phyloP scores from a whole-genome alignment of 2,329 filamentous ascomycete species.

The Taxawa tesnikishii region DNA sequence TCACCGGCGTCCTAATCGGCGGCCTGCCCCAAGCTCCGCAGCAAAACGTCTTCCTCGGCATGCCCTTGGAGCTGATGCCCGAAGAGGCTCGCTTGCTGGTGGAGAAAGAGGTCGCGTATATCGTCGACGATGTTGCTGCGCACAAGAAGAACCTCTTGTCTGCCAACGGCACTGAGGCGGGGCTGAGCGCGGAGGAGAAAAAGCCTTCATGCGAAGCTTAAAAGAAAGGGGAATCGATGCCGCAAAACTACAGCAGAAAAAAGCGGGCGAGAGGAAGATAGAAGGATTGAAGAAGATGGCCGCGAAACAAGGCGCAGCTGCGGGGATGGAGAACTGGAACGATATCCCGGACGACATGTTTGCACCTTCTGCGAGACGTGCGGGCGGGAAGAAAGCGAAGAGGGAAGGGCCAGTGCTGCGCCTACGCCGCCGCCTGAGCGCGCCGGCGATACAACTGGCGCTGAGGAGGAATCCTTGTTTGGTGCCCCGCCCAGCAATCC shows the following conservation, averaged over 20 bases:
- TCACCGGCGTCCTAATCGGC: slow-evolving; percentile 76
- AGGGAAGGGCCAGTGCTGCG: background rate
- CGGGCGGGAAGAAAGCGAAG: background rate
- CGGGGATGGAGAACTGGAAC: slow-evolving; percentile 8
- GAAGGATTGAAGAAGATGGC: slow-evolving; percentile 41
- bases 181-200: slow-evolving; percentile 45
- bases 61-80: slow-evolving; percentile 79
- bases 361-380: slow-evolving; percentile 2
- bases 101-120: slow-evolving; percentile 60
- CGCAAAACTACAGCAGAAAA: slow-evolving; percentile 31
- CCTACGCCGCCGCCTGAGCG: slow-evolving; percentile 5
- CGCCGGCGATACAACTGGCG: slow-evolving; percentile 1
- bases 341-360: slow-evolving; percentile 11
- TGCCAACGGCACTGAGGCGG: slow-evolving; percentile 13
- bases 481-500: background rate
- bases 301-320: slow-evolving; percentile 28
- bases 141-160: slow-evolving; percentile 55
- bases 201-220: slow-evolving; percentile 47
- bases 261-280: slow-evolving; percentile 38
- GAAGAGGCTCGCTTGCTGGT: slow-evolving; percentile 80
- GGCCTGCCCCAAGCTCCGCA: slow-evolving; percentile 85
- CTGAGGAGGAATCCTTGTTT: slow-evolving; percentile 5
- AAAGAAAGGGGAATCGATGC: slow-evolving; percentile 42
- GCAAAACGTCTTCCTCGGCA: slow-evolving; percentile 84
- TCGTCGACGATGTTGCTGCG: slow-evolving; percentile 65